Evolutionary conservation across 352 stramenopile species (phyloP), one percentile per base, ranked within the genome.

Genomic region (Thalassiosira exigua): DNA sequence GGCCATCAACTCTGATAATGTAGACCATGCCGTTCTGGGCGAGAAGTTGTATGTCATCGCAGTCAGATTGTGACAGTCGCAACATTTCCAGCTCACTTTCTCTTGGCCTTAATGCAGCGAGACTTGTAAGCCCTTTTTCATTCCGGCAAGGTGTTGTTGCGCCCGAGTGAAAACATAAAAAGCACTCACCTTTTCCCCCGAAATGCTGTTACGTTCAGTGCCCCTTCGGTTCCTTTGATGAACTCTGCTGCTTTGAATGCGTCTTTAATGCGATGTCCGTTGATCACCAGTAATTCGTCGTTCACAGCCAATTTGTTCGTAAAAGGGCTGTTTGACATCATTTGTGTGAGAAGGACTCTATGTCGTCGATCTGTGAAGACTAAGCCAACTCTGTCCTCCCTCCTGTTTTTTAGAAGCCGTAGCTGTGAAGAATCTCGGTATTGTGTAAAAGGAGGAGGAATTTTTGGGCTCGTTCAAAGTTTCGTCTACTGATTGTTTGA

Each of bases 221-320:
- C 7, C 29, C 54, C 54, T 14, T 3, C 3, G 11, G 11, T 50
- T 64, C 26, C 22, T 48, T 19, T 64, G 4, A 64, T 39, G 14
- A 46, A 29, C 4, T 26, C 24, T 48, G 54, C 54, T 19, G 48
- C 54, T 5, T 19, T 44, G 4, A 22, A n/a, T n/a, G 54, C 54
- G n/a, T 26, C 46, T 21, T 64, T 64, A 12, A 64, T 27, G 22
- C 54, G 54, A 39, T 64, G 54, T 11, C 54, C 54, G 24, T 64
- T 64, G 14, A 64, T 64, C 14, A 48, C 22, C 4, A 64, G 30
- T 14, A 64, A 22, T n/a, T 64, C 54, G 26, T 39, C 29, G 24
- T 19, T 32, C 42, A 9, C 54, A 48, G 24, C 26, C 30, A 64
- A 27, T 3, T 19, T 33, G 24, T 39, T 32, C 29, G n/a, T 14